Conservation (phyloP, 2,329 filamentous ascomycete species). For the Fusarium brachygibbosum region DNA sequence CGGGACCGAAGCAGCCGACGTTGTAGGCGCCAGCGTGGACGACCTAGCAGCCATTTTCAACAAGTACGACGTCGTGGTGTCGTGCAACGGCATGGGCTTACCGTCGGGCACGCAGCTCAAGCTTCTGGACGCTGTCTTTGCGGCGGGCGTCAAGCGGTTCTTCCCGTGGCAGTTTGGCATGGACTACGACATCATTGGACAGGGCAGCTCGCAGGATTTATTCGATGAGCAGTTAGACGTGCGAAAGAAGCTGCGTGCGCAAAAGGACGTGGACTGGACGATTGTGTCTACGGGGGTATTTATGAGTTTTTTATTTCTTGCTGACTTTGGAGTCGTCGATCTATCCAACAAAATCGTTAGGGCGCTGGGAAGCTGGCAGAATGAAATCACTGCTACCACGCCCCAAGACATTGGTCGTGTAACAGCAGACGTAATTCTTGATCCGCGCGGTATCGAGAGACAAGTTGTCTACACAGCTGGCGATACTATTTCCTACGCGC, state of each 20-base stretch:
- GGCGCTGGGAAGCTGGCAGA: conserved; percentile 73
- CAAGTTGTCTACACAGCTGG: conserved; percentile 71
- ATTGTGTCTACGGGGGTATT: conserved; percentile 79
- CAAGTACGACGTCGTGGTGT: conserved; percentile 67
- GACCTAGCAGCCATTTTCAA: conserved; percentile 60
- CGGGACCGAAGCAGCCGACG: conserved; percentile 60
- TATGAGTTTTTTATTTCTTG: conserved; percentile 76
- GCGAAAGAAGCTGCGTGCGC: conserved; percentile 63
- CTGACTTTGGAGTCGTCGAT: conserved; percentile 73
- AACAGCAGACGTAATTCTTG: conserved; percentile 68
- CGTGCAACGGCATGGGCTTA: conserved; percentile 71
- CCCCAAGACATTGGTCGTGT: conserved; percentile 73
- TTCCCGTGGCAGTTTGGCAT: conserved; percentile 83
- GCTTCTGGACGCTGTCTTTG: conserved; percentile 67
- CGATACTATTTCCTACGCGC: conserved; percentile 70
- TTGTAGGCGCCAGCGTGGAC: conserved; percentile 53
- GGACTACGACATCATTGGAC: conserved; percentile 75
- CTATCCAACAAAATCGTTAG: conserved; percentile 57
- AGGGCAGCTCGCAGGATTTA: conserved; percentile 70
- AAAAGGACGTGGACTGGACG: conserved; percentile 67
- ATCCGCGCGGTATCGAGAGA: conserved; percentile 52
- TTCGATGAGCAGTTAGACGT: conserved; percentile 78
- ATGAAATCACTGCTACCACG: conserved; percentile 72
- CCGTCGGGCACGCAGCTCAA: conserved; percentile 69
- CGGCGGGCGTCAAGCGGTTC: conserved; percentile 64